Evolutionary conservation across 2,329 filamentous ascomycete genomes (phyloP), one percentile per base, ranked within the genome.

Genomic region (Setomelanomma holmii): DNA sequence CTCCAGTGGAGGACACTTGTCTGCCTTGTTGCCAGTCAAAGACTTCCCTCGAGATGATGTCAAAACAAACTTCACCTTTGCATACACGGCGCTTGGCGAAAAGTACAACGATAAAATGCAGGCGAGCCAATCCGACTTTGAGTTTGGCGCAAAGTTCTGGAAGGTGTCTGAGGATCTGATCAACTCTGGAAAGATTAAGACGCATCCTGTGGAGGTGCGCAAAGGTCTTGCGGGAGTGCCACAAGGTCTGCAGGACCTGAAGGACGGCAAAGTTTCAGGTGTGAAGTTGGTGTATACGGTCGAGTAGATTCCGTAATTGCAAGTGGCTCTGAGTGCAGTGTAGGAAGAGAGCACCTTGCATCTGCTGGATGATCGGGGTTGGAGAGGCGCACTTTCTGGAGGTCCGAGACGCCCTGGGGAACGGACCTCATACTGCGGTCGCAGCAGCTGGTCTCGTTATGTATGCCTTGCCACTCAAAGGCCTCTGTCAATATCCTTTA

Each of bases 11-110:
- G 61, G 61, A 6, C 55, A 63, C 11, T 50, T 64, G 34, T 60
- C 58, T n/a, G 50, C 53, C 3, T 55, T 70, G 3, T 35, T 66
- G n/a, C 51, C 55, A 0, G 42, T 56, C n/a, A 49, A 73, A 3
- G 63, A 73, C 14, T 73, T 78, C 27, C 68, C 75, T 0, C 71
- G 82, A 12, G 61, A 72, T 12, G 76, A 78, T 36, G 76, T 81
- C 33, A 79, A 80, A 58, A 67, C 73, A 17, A 74, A 72, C 20
- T 60, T 61, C 10, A 79, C 75, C 2, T 53, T 80, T 4, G 79
- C 63, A 2, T 80, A 80, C 59, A 80, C 77, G 1, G 68, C 75
- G 24, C 58, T 75, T 5, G 78, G 78, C 5, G 78, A 80, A 48
- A 55, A 56, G 11, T 74, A 50, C 73, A 63, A 45, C 16, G 62